These are phyloP conservation scores for Microbotryum violaceum DNA, from an alignment of 1,284 basidiomycete genomes.

Conservation along the genomic window DNA sequence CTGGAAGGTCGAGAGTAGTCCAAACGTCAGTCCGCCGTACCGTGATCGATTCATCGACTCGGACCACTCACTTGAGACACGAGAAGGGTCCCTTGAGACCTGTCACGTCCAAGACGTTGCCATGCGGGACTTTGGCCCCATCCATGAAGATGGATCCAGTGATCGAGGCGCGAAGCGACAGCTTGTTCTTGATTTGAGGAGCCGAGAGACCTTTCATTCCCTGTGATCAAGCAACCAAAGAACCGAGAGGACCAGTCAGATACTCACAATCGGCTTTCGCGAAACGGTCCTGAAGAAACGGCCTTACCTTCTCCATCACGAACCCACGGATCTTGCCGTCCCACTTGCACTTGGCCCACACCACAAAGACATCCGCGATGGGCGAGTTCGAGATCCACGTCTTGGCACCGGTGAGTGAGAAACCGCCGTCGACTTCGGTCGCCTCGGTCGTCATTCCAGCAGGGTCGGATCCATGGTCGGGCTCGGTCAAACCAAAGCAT, in stretches of 20 bases:
- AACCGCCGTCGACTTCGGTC: slow-evolving; percentile 69
- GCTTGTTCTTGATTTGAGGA: slow-evolving; percentile 85
- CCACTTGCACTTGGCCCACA: slow-evolving; percentile 96
- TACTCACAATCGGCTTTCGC: not conserved
- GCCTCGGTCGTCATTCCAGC: slow-evolving; percentile 87
- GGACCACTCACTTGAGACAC: slow-evolving; percentile 57
- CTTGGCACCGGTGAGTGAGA: slow-evolving; percentile 80
- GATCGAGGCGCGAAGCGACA: slow-evolving; percentile 77
- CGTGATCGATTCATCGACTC: not conserved
- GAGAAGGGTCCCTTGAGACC: slow-evolving; percentile 80
- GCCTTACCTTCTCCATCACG: slow-evolving; percentile 72
- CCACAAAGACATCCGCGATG: slow-evolving; percentile 55
- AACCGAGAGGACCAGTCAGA: not conserved
- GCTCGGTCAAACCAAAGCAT: slow-evolving; percentile 92
- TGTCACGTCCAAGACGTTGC: slow-evolving; percentile 64
- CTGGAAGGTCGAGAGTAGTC: slow-evolving; percentile 13
- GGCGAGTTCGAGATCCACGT: slow-evolving; percentile 84
- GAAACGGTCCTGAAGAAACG: not conserved
- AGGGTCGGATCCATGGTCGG: slow-evolving; percentile 66
- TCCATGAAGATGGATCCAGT: slow-evolving; percentile 95
- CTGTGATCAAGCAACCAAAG: slow-evolving; percentile 42
- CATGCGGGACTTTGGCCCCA: slow-evolving; percentile 61
- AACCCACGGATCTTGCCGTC: slow-evolving; percentile 87
- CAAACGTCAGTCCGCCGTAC: not conserved
- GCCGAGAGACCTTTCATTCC: slow-evolving; percentile 75